Evolutionary conservation across 176 grass and related monocot genomes (phyloP).

Genomic region (Thinopyrum elongatum): DNA sequence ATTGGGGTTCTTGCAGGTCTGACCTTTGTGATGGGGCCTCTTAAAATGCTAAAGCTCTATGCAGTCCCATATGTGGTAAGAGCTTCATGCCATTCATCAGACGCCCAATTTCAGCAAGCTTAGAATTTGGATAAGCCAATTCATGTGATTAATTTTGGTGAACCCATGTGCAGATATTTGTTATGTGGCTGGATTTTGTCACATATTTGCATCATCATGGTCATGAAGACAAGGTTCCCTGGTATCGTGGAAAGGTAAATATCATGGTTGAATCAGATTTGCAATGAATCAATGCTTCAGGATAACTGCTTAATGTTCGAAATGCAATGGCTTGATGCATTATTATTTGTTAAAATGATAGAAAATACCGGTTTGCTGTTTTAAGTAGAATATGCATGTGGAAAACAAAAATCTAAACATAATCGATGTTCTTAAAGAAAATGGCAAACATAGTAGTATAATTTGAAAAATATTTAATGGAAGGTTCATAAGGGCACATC

Average conservation of each 20-base stretch:
- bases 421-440: background rate
- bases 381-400: background rate
- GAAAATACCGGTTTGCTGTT: background rate
- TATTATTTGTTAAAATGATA: constrained; percentile 1
- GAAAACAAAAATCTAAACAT: background rate
- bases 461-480: background rate
- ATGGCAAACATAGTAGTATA: background rate
- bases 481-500: background rate
- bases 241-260: constrained; percentile 96
- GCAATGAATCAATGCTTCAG: constrained; percentile 9
- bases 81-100: background rate
- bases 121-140: constrained; percentile 26
- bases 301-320: background rate
- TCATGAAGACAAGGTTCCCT: constrained; percentile 86
- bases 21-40: constrained; percentile 68
- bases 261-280: background rate
- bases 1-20: constrained; percentile 61
- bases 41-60: constrained; percentile 85
- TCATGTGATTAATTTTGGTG: constrained; percentile 28
- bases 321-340: background rate
- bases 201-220: constrained; percentile 98
- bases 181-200: constrained; percentile 89
- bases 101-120: background rate
- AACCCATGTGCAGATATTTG: constrained; percentile 70
- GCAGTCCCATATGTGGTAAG: constrained; percentile 70